These are phyloP conservation scores for Monosporascus sp. DNA, from an alignment of 2,329 filamentous ascomycete genomes.

Conservation along the genomic window DNA sequence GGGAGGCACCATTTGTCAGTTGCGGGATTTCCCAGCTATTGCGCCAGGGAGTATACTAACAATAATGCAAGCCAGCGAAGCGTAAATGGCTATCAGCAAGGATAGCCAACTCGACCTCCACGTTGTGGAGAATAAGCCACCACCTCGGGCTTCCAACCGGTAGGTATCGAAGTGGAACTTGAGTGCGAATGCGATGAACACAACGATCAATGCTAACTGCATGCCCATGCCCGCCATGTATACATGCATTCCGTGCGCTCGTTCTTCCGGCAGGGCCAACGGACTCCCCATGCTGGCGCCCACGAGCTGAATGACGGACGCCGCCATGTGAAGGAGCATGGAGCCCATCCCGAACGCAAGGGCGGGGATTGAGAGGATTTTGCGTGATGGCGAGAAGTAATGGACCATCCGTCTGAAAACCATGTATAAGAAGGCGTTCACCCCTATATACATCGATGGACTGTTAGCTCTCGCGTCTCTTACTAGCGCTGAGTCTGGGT, in stretches of 20 bases:
- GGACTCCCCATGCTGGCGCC: constrained; percentile 27
- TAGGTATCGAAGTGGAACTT: constrained; percentile 31
- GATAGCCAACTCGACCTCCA: constrained; percentile 13
- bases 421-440: constrained; percentile 46
- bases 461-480: no score
- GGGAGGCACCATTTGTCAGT: no score
- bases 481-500: not conserved
- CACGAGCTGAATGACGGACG: constrained; percentile 29
- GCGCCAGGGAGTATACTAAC: constrained; percentile 13
- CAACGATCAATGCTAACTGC: constrained; percentile 45
- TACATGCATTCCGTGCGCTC: constrained; percentile 32
- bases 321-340: constrained; percentile 35
- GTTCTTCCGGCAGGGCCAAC: constrained; percentile 18
- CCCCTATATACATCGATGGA: constrained; percentile 19
- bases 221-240: constrained; percentile 52
- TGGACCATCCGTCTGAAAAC: constrained; percentile 40
- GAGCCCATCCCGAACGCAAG: constrained; percentile 32
- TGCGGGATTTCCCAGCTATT: no score
- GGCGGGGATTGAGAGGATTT: constrained; percentile 33
- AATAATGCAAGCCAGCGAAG: constrained; percentile 31
- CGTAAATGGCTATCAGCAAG: constrained; percentile 28
- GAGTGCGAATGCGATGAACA: constrained; percentile 37
- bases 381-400: constrained; percentile 34
- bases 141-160: constrained; percentile 7
- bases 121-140: not conserved